Base-by-base conservation (phyloP, 2,329 filamentous ascomycete species). In the Aspergillus ruber region DNA sequence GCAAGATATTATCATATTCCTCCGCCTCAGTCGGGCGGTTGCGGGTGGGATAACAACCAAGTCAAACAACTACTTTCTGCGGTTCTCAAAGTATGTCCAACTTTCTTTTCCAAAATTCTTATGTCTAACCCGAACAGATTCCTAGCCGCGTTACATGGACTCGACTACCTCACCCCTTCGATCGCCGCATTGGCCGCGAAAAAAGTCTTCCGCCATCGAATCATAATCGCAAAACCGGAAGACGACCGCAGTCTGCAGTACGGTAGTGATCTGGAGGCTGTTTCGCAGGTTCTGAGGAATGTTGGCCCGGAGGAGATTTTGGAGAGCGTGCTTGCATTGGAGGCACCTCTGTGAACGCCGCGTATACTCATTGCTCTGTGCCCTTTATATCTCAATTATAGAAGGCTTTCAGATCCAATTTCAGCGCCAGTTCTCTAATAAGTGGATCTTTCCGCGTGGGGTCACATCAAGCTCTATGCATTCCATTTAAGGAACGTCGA, bases 221-320 rank as follows among this genome's bases (percentile, higher is more conserved):
- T 98, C 27, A 69, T 80, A 12, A 78, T 96, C 47, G 81, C 85
- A 0, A 69, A 71, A 1, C 78, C 88, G 1, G 78, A 82, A 51
- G 81, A 83, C 48, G 93, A 97, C 71, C 78, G 90, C 42, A 96
- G 90, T 64, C 79, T 95, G 74, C 88, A 95, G 65, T 98, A 94
- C 83, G 93, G 93, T 0, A 96, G 91, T 65, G 83, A 86, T 45
- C 56, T 85, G 0, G 75, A 78, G 25, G 86, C 86, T 3, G 81
- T 96, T 1, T 75, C 79, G 53, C 75, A 78, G 13, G 56, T 90
- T 43, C 69, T 96, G 2, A 80, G 85, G 3, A 74, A 74, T 27
- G 67, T 81, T 3, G 79, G 73, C 1, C 70, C 75, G 2, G 78
- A 80, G 44, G 72, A 74, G 50, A 78, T 81, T 2, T 72, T 84